phyloP scores from a whole-genome alignment of 192 early-diverging fungal genomes.

The Coemansia asiatica region DNA sequence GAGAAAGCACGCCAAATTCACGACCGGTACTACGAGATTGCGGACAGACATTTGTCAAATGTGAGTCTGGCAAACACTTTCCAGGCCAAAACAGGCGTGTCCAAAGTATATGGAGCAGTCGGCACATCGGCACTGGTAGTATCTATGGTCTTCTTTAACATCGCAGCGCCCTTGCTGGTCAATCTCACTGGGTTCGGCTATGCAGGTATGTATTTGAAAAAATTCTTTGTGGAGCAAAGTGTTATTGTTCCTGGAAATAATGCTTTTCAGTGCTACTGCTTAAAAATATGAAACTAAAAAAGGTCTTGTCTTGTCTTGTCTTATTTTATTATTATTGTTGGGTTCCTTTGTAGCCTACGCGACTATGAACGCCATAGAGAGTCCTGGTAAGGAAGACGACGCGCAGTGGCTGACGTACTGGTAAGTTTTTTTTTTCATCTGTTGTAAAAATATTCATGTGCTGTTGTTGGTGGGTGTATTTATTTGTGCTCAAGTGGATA shows the following conservation, averaged over 20 bases:
- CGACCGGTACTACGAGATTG: constrained; percentile 44
- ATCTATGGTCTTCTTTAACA: constrained; percentile 88
- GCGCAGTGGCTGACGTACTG: constrained; percentile 93
- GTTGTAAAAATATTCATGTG: neutral
- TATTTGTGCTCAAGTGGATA: neutral
- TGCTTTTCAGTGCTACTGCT: neutral
- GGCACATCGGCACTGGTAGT: constrained; percentile 63
- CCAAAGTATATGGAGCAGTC: constrained; percentile 83
- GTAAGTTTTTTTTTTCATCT: constrained; percentile 27
- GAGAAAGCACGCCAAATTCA: constrained; percentile 43
- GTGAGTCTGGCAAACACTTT: constrained; percentile 65
- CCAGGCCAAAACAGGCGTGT: constrained; percentile 75
- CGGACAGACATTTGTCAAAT: constrained; percentile 73
- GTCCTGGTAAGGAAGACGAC: constrained; percentile 72
- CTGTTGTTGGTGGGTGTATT: constrained; percentile 4
- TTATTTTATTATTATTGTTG: neutral
- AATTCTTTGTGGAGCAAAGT: neutral
- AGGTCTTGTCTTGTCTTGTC: neutral
- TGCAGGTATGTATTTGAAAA: constrained; percentile 57
- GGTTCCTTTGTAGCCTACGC: constrained; percentile 66
- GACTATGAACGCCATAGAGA: constrained; percentile 91
- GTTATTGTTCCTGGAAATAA: neutral
- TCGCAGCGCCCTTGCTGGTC: constrained; percentile 75
- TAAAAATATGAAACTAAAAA: neutral
- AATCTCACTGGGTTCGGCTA: constrained; percentile 89